Evolutionary conservation across 2,329 filamentous ascomycete species (phyloP).

Genomic region (Fusarium sp.): DNA sequence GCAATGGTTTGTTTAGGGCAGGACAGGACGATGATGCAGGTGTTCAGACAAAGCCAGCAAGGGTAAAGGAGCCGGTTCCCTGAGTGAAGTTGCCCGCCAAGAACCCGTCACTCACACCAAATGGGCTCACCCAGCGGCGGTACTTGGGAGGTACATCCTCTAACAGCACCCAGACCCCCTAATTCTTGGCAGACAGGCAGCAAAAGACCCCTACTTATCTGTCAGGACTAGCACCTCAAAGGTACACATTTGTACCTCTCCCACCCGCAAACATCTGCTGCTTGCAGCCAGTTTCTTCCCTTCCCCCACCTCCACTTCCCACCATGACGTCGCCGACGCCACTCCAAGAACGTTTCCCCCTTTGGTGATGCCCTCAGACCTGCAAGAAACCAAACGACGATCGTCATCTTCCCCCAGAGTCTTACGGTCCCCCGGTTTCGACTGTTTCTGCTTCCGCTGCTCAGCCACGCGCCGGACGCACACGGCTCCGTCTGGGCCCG

Average conservation of each 20-base stretch:
- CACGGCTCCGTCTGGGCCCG: slow-evolving; percentile 6
- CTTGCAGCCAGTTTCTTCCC: slow-evolving; percentile 30
- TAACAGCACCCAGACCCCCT: neutral
- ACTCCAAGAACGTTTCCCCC: slow-evolving; percentile 19
- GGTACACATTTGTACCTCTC: slow-evolving; percentile 11
- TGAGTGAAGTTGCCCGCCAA: slow-evolving; percentile 23
- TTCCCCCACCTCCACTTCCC: slow-evolving; percentile 21
- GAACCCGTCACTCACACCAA: slow-evolving; percentile 35
- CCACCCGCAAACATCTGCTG: slow-evolving; percentile 8
- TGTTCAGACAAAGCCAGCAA: slow-evolving; percentile 10
- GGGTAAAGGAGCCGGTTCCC: slow-evolving; percentile 15
- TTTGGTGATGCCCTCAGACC: slow-evolving; percentile 33
- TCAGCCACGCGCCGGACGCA: neutral
- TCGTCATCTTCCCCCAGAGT: slow-evolving; percentile 29
- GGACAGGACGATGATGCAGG: slow-evolving; percentile 28
- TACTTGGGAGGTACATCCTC: neutral
- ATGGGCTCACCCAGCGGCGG: neutral
- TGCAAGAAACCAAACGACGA: slow-evolving; percentile 22
- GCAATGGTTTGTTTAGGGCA: slow-evolving; percentile 16
- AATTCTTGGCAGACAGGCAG: neutral
- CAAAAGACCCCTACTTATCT: neutral
- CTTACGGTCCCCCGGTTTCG: slow-evolving; percentile 10
- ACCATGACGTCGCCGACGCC: slow-evolving; percentile 37
- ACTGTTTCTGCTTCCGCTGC: neutral
- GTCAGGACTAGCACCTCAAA: neutral